These are phyloP conservation scores for Linum lewisii DNA, from an alignment of 345 rosid genomes.

Conservation along the genomic window DNA sequence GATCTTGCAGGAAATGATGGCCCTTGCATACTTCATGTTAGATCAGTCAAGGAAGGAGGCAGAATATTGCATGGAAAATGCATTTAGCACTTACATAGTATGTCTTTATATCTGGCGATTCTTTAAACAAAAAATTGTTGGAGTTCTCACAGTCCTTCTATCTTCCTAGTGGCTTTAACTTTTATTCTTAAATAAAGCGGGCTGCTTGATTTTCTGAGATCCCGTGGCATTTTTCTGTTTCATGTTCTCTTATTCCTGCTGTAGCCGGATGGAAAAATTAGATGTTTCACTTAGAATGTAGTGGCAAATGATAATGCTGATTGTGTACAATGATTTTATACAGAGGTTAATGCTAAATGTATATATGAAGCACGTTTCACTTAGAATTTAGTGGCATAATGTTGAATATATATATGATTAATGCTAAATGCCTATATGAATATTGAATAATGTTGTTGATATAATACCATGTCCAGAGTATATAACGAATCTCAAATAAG, in stretches of 20 bases:
- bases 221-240: not conserved
- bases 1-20: conserved; percentile 91
- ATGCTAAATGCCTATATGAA: no score
- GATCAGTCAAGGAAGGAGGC: conserved; percentile 94
- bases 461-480: not conserved
- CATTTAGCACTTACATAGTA: conserved; percentile 83
- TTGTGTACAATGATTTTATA: no score
- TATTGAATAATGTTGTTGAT: no score
- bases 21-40: conserved; percentile 77
- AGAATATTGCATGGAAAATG: conserved; percentile 97
- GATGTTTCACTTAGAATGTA: not conserved
- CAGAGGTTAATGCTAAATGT: not conserved
- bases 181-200: not conserved
- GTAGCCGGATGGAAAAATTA: not conserved
- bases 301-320: not conserved
- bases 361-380: no score
- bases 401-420: no score
- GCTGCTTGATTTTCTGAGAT: not conserved
- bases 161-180: not conserved
- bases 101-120: conserved; percentile 13
- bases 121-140: conserved; percentile 4
- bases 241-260: not conserved
- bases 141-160: not conserved
- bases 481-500: not conserved
- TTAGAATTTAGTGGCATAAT: no score